Evolutionary conservation across 73 alveolate genomes (phyloP).

Genomic region (Uronychia binucleata): DNA sequence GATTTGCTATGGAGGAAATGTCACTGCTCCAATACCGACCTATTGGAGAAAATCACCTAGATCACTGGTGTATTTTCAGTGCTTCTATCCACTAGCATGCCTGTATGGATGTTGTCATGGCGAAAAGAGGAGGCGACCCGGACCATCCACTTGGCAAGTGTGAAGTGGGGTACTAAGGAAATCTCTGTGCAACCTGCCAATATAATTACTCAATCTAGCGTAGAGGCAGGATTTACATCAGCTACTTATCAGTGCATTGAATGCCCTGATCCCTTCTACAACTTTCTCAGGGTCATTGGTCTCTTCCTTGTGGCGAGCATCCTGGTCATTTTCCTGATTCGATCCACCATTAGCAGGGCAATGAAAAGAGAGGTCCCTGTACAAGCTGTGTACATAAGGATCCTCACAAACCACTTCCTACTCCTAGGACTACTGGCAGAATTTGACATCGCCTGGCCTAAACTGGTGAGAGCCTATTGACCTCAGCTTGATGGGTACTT

Average conservation of each 20-base stretch:
- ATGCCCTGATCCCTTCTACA: constrained; percentile 34
- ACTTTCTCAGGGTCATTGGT: constrained; percentile 26
- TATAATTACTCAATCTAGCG: background rate
- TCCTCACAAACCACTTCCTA: constrained; percentile 8
- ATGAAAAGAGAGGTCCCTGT: constrained; percentile 5
- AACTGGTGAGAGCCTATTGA: background rate
- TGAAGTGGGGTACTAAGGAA: constrained; percentile 30
- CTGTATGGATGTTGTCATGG: background rate
- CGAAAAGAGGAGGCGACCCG: background rate
- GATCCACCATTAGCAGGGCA: constrained; percentile 9
- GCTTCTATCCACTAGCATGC: background rate
- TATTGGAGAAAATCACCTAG: background rate
- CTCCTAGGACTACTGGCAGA: constrained; percentile 1
- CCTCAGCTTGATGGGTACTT: background rate
- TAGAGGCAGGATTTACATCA: background rate
- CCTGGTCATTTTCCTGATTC: background rate
- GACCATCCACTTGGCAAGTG: constrained; percentile 35
- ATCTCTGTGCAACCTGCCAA: constrained; percentile 32
- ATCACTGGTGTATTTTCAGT: background rate
- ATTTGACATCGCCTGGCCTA: constrained; percentile 11
- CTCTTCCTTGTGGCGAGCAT: background rate
- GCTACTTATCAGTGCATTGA: constrained; percentile 18
- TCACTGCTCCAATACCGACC: background rate
- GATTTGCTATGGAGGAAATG: background rate
- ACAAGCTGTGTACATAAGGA: background rate